phyloP scores from a whole-genome alignment of 257 asterid species.

The Nicotiana tabacum region DNA sequence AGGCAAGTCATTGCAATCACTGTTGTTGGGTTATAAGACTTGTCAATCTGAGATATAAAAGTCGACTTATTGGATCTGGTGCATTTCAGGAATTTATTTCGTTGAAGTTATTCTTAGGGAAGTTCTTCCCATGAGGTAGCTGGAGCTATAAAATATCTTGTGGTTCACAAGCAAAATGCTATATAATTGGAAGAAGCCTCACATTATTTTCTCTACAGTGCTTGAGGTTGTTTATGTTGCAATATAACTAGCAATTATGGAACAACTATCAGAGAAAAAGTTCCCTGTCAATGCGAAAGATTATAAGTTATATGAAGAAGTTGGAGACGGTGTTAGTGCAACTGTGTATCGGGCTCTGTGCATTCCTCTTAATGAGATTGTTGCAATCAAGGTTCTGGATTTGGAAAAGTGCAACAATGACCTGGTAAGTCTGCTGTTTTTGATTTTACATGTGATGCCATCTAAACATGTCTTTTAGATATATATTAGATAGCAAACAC shows the following conservation, averaged over 20 bases:
- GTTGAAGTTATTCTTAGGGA: constrained; percentile 12
- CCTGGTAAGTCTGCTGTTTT: constrained; percentile 51
- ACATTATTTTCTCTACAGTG: constrained; percentile 17
- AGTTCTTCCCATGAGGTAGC: constrained; percentile 14
- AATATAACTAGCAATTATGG: constrained; percentile 46
- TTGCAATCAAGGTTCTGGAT: constrained; percentile 98
- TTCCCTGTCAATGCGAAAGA: constrained; percentile 72
- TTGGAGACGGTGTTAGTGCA: constrained; percentile 99
- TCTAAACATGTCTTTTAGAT: neutral
- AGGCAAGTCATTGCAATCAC: neutral
- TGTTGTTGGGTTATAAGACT: constrained; percentile 3
- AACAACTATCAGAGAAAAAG: constrained; percentile 42
- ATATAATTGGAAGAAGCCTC: constrained; percentile 25
- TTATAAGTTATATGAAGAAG: constrained; percentile 74
- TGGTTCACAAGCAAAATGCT: constrained; percentile 27
- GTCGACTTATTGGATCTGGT: neutral
- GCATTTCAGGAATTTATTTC: neutral
- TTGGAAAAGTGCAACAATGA: constrained; percentile 95
- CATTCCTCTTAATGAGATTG: constrained; percentile 64
- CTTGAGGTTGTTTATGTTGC: constrained; percentile 15
- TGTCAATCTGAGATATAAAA: constrained; percentile 6
- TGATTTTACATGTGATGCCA: neutral
- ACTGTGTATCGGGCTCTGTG: constrained; percentile 87
- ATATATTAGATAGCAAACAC: neutral
- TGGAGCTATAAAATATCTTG: constrained; percentile 19